Evolutionary conservation across 2,329 filamentous ascomycete species (phyloP), one percentile per base, ranked within the genome.

Genomic region (Hortaea sp.): DNA sequence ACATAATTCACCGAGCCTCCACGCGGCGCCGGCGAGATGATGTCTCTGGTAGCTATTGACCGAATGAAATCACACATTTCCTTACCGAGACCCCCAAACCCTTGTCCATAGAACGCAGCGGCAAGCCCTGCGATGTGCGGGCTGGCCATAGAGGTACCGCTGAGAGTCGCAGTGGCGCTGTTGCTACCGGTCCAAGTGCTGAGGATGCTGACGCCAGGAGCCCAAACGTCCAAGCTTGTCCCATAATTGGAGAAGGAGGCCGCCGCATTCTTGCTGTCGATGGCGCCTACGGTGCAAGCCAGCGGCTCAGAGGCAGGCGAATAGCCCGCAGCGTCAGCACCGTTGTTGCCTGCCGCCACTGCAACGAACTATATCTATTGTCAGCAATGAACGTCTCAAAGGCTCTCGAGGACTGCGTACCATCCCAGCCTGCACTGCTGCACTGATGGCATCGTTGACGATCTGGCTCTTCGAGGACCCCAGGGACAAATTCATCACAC

Each of bases 111-210:
- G 20, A 20, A 4, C 20, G 20, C 20, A 20, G 32, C 32, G 9
- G 9, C 32, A 2, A 35, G 32, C n/a, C 32, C 32, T 9, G 32
- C 32, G 4, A 35, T n/a, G 4, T 35, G 32, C 7, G 32, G 32
- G n/a, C 9, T 35, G 32, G 32, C 32, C 9, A 9, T 9, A 9
- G 32, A 35, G 2, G 32, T 35, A 9, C 32, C 32, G n/a, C n/a
- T n/a, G 32, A 9, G 9, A n/a, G n/a, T n/a, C 9, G 32, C 32
- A 9, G n/a, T 9, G n/a, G 32, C 32, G n/a, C n/a, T n/a, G 7
- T 58, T 64, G 40, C 57, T 58, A 34, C 68, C 67, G 45, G 63
- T 66, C 70, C 70, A 77, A 11, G 77, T 65, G 49, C 70, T 74
- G 0, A 69, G 55, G 29, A 69, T 57, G 7, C 51, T 46, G 1